Evolutionary conservation across 1,284 basidiomycete genomes (phyloP), one percentile per base, ranked within the genome.

Genomic region (Papiliotrema terrestris): DNA sequence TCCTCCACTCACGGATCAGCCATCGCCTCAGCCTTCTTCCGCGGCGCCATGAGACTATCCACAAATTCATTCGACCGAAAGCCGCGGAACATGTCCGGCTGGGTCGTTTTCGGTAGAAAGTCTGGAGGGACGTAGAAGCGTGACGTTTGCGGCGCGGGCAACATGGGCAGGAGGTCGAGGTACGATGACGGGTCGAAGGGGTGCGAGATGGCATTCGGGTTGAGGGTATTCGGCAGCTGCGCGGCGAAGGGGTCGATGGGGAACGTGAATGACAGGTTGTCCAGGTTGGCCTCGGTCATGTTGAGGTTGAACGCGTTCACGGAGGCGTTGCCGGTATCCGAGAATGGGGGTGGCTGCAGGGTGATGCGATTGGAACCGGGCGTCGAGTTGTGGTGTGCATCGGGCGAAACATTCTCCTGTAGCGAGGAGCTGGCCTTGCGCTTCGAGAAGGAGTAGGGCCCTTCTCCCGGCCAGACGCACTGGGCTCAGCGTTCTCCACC

Each of bases 1-100:
- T 6, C 23, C 44, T 22, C 25, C n/a, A 67, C 69, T 58, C 56
- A 73, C 72, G 72, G 69, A 55, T 72, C 69, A 57, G 67, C 63
- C 70, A 74, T 70, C 56, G 70, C 46, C 35, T 63, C 61, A 1
- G 68, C 68, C 26, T 65, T 60, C 22, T 60, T 54, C 19, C 52
- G 45, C 8, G 57, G 52, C 19, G 60, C 55, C 3, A 66, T 51
- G 22, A 64, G 54, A 26, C 60, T 60, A 17, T 65, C 61, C 8
- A 67, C 59, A 35, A 68, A 55, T 32, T 63, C 59, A 2, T 59
- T 52, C 59, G 56, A 48, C 60, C 38, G 39, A n/a, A 53, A 35
- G 13, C n/a, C 38, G 17, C 22, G 42, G 25, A 39, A 48, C 14
- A 25, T 23, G 43, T 54, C 37, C 9, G 46, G 20, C 17, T 35